Percentiles rank a stretch among this genome's conserved stretches.
Evolutionary conservation across 768 basidiomycete species (phyloP).

Genomic region (Epithele typhae): DNA sequence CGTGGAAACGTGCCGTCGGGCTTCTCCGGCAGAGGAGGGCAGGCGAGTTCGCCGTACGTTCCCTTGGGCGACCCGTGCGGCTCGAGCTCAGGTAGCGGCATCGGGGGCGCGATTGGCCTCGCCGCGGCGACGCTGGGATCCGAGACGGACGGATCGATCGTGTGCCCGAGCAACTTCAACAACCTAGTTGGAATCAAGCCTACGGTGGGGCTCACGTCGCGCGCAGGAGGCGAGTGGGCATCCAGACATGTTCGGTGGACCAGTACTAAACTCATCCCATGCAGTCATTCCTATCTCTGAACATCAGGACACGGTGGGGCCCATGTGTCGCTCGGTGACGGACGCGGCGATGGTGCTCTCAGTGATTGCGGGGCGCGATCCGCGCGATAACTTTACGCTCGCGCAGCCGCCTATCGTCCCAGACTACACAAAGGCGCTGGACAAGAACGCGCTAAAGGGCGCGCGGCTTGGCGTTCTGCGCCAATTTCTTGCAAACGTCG

Average conservation of each 20-base stretch:
- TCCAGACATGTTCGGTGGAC: no score
- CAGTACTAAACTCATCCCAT: constrained; percentile 25
- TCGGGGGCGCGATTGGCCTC: constrained; percentile 35
- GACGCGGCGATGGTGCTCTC: constrained; percentile 29
- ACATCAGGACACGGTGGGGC: constrained; percentile 32
- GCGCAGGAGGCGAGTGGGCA: constrained; percentile 30
- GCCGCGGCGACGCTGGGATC: constrained; percentile 36
- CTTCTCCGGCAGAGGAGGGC: constrained; percentile 44
- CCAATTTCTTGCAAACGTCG: constrained; percentile 22
- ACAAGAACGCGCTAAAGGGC: constrained; percentile 39
- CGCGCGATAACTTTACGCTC: constrained; percentile 34
- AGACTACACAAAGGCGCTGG: constrained; percentile 48
- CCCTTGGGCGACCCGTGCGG: constrained; percentile 38
- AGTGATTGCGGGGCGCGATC: constrained; percentile 38
- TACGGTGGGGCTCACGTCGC: constrained; percentile 29
- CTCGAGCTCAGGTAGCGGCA: constrained; percentile 48
- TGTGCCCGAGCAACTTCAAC: constrained; percentile 35
- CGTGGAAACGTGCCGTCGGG: constrained; percentile 35
- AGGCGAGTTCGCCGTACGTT: constrained; percentile 36
- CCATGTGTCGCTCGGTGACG: constrained; percentile 27
- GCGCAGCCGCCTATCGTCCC: constrained; percentile 45
- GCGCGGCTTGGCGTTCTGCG: constrained; percentile 42
- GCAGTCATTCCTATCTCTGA: constrained; percentile 37
- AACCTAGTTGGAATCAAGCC: constrained; percentile 37
- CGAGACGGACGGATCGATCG: constrained; percentile 41